These are phyloP conservation scores for Ettlia oleoabundans DNA, from an alignment of 139 green algal species.

Conservation along the genomic window DNA sequence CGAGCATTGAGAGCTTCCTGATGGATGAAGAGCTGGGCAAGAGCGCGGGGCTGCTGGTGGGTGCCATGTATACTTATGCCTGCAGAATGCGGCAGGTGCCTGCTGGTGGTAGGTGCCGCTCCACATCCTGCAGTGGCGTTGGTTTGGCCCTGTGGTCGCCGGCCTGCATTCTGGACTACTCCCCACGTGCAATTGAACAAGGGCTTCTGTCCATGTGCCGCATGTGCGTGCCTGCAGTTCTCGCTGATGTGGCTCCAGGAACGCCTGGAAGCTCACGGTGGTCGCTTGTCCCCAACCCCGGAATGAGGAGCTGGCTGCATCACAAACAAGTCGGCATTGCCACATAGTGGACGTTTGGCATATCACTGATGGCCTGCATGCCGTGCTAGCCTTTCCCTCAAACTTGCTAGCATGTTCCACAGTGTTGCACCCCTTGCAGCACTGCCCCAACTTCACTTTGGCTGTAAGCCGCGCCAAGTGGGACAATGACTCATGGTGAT, in stretches of 20 bases:
- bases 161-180: too few relatives aligned
- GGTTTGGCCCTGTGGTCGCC: not conserved
- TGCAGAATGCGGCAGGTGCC: too few relatives aligned
- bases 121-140: not conserved
- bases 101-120: not conserved
- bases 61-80: not conserved
- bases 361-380: too few relatives aligned
- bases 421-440: too few relatives aligned
- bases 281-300: constrained; percentile 11
- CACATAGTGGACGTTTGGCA: too few relatives aligned
- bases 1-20: constrained; percentile 60
- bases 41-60: constrained; percentile 71
- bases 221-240: constrained; percentile 69
- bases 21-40: constrained; percentile 66
- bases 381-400: too few relatives aligned
- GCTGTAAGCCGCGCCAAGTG: too few relatives aligned
- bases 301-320: too few relatives aligned
- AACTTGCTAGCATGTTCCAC: too few relatives aligned
- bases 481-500: too few relatives aligned
- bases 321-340: too few relatives aligned
- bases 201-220: not conserved
- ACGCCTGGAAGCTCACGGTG: constrained; percentile 4
- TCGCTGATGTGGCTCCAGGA: constrained; percentile 66
- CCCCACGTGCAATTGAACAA: not conserved
- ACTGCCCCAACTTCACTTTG: too few relatives aligned